Conservation (phyloP, 1,284 basidiomycete species). For the Pyrrhoderma lamaoense region DNA sequence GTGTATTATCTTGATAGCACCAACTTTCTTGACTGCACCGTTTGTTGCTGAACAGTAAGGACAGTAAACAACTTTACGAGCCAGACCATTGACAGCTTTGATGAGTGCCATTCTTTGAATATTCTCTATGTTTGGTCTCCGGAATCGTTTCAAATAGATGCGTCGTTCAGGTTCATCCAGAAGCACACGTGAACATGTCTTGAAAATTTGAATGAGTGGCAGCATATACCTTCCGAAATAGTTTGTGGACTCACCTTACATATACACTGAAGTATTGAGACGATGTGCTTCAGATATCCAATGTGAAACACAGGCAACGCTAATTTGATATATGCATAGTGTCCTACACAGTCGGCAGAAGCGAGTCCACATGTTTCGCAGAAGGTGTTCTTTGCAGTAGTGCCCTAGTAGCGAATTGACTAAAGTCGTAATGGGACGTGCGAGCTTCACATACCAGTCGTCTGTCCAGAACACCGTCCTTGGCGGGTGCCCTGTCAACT, state of each 20-base stretch:
- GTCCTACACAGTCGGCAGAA: slow-evolving; percentile 93
- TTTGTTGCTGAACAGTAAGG: slow-evolving; percentile 92
- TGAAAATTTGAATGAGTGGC: neutral
- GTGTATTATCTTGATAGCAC: slow-evolving; percentile 92
- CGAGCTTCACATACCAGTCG: slow-evolving; percentile 57
- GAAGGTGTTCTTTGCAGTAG: slow-evolving; percentile 86
- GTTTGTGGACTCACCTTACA: slow-evolving; percentile 69
- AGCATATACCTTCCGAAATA: neutral
- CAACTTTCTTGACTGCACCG: slow-evolving; percentile 95
- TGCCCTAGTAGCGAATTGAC: slow-evolving; percentile 55
- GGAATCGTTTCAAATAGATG: slow-evolving; percentile 81
- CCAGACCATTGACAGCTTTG: slow-evolving; percentile 85
- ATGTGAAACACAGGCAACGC: slow-evolving; percentile 97
- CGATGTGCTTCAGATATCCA: slow-evolving; percentile 95
- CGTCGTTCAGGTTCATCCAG: slow-evolving; percentile 86
- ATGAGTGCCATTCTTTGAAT: slow-evolving; percentile 81
- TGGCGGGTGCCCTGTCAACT: slow-evolving; percentile 75
- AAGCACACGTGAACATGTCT: slow-evolving; percentile 95
- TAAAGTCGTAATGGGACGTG: slow-evolving; percentile 8
- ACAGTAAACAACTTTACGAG: slow-evolving; percentile 89
- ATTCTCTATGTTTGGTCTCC: slow-evolving; percentile 87
- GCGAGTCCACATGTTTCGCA: slow-evolving; percentile 95
- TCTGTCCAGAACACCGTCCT: slow-evolving; percentile 85
- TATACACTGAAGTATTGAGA: slow-evolving; percentile 90
- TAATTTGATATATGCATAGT: slow-evolving; percentile 96